Evolutionary conservation across 2,329 filamentous ascomycete genomes (phyloP), one percentile per base, ranked within the genome.

Genomic region (Stemphylium vesicarium): DNA sequence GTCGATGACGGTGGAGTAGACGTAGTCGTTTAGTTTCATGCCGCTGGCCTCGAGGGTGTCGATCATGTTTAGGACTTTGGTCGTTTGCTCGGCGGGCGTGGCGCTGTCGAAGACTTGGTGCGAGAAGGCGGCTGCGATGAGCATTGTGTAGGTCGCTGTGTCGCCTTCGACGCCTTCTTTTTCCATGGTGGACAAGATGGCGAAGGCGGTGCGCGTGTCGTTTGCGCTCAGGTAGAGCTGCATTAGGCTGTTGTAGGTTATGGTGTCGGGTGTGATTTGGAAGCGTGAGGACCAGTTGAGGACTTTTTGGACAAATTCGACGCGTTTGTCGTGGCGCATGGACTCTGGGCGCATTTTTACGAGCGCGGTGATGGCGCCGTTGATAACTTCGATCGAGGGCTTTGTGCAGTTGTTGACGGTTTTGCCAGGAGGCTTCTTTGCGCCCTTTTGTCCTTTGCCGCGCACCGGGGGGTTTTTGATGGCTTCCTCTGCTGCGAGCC

Each of bases 1-100:
- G 73, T 91, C 82, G 47, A 94, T 84, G 71, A 92, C 85, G 70
- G 89, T 87, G 65, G 82, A 85, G 72, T 90, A 94, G 2, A 84
- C 85, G 60, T 85, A 80, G 52, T 80, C 74, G 71, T 89, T 89
- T 33, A 87, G 78, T 42, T 80, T 74, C 10, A 91, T 73, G 4
- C 85, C 85, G 11, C 81, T 78, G 2, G 73, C 68, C 53, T 85
- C 79, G 72, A 92, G 85, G 16, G 63, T 54, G 24, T 74, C 60
- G 48, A 93, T 80, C 40, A 89, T 77, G 4, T 72, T 68, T n/a
- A 80, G 64, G 6, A 91, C 80, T 15, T 81, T 77, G 2, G 74
- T 68, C 16, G 72, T 67, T 69, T 88, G 86, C 49, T 86, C 79
- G 10, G 79, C 72, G 0, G 79, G 72, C 2, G 77, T 70, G 42